Percentiles rank a stretch among this genome's conserved stretches.
phyloP scores from a whole-genome alignment of 768 basidiomycete species.

The Gelatoporia subvermispora region DNA sequence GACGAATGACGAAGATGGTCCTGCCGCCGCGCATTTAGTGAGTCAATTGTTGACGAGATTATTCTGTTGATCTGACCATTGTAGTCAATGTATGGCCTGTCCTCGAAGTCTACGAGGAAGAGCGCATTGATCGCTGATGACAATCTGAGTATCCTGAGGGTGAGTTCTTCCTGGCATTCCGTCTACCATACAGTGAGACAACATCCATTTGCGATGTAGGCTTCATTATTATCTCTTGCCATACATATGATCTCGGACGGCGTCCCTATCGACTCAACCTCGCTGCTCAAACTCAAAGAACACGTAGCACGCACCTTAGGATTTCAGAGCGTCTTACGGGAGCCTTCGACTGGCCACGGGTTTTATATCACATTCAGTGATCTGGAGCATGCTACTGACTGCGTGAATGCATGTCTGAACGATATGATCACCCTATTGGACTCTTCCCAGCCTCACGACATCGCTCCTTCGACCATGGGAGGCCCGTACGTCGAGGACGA shows the following conservation, averaged over 20 bases:
- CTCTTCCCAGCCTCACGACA: conserved; percentile 43
- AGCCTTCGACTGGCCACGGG: conserved; percentile 38
- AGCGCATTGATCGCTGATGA: conserved; percentile 31
- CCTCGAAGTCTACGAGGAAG: conserved; percentile 23
- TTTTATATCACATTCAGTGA: conserved; percentile 54
- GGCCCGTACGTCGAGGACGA: conserved; percentile 36
- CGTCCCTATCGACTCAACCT: conserved; percentile 43
- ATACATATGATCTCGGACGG: conserved; percentile 68
- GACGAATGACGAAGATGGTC: conserved; percentile 33
- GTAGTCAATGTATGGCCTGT: conserved; percentile 44
- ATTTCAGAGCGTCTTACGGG: conserved; percentile 45
- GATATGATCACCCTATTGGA: conserved; percentile 59
- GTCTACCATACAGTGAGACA: neutral
- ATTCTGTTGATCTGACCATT: neutral
- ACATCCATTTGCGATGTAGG: conserved; percentile 29
- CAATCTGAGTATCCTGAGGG: conserved; percentile 44
- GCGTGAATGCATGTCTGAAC: conserved; percentile 51
- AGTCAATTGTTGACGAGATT: conserved; percentile 11
- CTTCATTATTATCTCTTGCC: conserved; percentile 50
- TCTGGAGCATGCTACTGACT: conserved; percentile 35
- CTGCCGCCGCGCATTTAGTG: conserved; percentile 39
- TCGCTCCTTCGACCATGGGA: conserved; percentile 44
- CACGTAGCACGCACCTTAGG: conserved; percentile 46
- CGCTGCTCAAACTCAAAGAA: conserved; percentile 56
- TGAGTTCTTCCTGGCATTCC: conserved; percentile 17